Conservation (phyloP, 2,329 filamentous ascomycete species). For the Trichoderma koningii region DNA sequence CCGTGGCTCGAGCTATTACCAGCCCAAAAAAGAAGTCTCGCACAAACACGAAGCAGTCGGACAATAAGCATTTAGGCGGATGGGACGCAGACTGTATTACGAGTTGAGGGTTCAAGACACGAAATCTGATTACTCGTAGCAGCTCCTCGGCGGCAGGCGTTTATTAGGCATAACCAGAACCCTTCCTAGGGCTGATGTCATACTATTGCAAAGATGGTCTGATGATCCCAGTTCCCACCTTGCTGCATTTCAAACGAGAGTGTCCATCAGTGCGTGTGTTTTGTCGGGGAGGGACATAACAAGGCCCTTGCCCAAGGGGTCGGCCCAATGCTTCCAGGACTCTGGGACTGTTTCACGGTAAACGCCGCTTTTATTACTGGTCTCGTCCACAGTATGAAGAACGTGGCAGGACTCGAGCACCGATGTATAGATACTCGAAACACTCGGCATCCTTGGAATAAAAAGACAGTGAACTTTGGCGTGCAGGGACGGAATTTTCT, state of each 20-base stretch:
- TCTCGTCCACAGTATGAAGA: background rate
- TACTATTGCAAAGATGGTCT: background rate
- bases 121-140: background rate
- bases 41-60: background rate
- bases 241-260: too few species aligned
- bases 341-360: constrained; percentile 10
- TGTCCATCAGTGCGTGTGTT: background rate
- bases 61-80: background rate
- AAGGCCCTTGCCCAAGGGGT: background rate
- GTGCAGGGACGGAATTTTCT: background rate
- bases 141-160: background rate
- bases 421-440: too few species aligned
- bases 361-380: constrained; percentile 1
- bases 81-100: background rate
- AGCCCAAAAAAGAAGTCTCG: background rate
- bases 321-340: background rate
- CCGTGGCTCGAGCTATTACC: background rate
- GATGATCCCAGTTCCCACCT: background rate
- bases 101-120: background rate
- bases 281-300: background rate
- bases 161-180: background rate
- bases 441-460: background rate
- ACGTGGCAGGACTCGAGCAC: too few species aligned
- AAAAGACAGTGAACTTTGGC: too few species aligned
- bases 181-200: background rate